phyloP scores from a whole-genome alignment of 352 stramenopile genomes.

The Blastocystis sp. region DNA sequence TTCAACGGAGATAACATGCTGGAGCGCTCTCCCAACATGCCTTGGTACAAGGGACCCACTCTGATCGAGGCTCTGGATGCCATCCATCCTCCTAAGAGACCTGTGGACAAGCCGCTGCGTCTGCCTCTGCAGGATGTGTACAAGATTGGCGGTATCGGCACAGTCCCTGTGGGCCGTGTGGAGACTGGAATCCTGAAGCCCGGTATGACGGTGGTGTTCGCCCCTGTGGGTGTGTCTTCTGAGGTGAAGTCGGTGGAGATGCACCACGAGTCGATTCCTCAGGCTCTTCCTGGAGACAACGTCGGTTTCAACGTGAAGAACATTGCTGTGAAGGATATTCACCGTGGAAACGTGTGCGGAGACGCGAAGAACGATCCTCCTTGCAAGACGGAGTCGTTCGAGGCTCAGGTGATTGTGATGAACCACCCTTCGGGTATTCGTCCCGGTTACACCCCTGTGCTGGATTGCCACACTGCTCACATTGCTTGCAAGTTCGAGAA shows the following conservation, averaged over 20 bases:
- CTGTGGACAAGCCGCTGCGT: conserved; percentile 83
- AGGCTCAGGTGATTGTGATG: conserved; percentile 87
- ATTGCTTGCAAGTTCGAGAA: conserved; percentile 83
- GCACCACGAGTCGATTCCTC: conserved; percentile 79
- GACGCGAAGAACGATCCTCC: conserved; percentile 82
- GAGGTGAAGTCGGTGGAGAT: conserved; percentile 90
- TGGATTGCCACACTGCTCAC: conserved; percentile 92
- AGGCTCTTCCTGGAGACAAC: conserved; percentile 83
- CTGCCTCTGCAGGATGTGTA: conserved; percentile 88
- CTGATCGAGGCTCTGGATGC: conserved; percentile 60
- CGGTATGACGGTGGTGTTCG: conserved; percentile 80
- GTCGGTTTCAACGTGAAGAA: conserved; percentile 95
- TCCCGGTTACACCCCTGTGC: conserved; percentile 62
- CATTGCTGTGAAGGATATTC: conserved; percentile 81
- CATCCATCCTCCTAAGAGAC: conserved; percentile 74
- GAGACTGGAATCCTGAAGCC: conserved; percentile 88
- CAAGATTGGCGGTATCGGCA: conserved; percentile 91
- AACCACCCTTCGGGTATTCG: conserved; percentile 63
- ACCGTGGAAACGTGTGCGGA: conserved; percentile 81
- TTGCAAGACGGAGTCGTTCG: conserved; percentile 72
- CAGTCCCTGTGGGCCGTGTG: conserved; percentile 84
- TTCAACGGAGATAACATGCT: conserved; percentile 93
- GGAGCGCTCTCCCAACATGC: conserved; percentile 81
- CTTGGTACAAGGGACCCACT: conserved; percentile 86
- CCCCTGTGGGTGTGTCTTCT: conserved; percentile 73